These are phyloP conservation scores for Citrus glauca DNA, from an alignment of 345 rosid genomes.

Conservation along the genomic window DNA sequence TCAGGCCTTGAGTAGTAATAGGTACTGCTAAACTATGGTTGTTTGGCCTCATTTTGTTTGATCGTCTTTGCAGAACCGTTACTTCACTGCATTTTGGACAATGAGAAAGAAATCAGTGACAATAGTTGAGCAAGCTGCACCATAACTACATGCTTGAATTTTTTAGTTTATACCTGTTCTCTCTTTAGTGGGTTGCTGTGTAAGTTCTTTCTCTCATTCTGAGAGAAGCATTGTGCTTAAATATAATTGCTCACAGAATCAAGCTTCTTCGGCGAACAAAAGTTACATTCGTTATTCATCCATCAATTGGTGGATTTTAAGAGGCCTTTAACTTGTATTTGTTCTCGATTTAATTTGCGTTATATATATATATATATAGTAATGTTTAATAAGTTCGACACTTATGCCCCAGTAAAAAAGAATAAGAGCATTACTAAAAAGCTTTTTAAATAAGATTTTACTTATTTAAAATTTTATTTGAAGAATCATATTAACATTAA, in stretches of 20 bases:
- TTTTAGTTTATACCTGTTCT: background rate
- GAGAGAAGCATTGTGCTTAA: background rate
- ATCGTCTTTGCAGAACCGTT: conserved; percentile 58
- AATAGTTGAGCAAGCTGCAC: background rate
- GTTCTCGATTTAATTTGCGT: background rate
- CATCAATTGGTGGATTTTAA: background rate
- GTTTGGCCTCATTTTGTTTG: conserved; percentile 6
- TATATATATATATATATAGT: too few relatives aligned
- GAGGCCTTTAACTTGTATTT: background rate
- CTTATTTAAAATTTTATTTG: too few relatives aligned
- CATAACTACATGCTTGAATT: background rate
- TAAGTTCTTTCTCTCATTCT: background rate
- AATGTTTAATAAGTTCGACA: too few relatives aligned
- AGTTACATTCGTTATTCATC: background rate
- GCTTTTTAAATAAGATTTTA: too few relatives aligned
- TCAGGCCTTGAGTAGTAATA: background rate
- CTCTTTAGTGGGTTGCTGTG: background rate
- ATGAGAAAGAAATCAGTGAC: conserved; percentile 55
- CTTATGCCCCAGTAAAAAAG: too few relatives aligned
- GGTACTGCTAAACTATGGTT: background rate
- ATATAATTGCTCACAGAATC: background rate
- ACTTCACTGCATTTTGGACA: conserved; percentile 80
- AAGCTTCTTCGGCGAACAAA: background rate
- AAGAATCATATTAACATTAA: too few relatives aligned
- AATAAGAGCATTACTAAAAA: too few relatives aligned